Evolutionary conservation across 495 filamentous ascomycete genomes (phyloP).

Genomic region (Hypoxylon fragiforme): DNA sequence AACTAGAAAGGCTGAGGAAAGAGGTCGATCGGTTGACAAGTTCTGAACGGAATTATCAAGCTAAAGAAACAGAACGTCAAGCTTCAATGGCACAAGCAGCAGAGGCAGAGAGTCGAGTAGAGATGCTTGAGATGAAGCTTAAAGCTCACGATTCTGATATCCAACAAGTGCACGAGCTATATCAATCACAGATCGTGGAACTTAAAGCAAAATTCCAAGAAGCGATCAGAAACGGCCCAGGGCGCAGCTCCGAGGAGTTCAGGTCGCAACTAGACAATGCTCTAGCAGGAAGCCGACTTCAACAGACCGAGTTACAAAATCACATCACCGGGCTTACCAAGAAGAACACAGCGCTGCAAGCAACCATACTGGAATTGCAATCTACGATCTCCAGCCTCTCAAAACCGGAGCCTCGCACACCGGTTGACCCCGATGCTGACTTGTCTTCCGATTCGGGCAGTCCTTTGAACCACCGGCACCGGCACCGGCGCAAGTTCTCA

Average conservation of each 20-base stretch:
- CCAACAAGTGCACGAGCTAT: conserved; percentile 45
- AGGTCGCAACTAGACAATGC: conserved; percentile 41
- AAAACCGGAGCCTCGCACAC: conserved; percentile 5
- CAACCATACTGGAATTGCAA: conserved; percentile 42
- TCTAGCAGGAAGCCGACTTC: conserved; percentile 43
- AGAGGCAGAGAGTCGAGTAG: conserved; percentile 52
- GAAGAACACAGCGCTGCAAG: conserved; percentile 47
- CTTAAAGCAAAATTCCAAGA: conserved; percentile 47
- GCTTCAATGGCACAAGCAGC: conserved; percentile 55
- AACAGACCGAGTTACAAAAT: conserved; percentile 48
- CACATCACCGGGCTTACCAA: conserved; percentile 45
- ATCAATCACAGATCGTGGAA: conserved; percentile 50
- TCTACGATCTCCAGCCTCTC: conserved; percentile 26
- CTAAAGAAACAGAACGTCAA: conserved; percentile 57
- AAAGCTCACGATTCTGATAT: conserved; percentile 57
- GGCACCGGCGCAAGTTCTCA: conserved; percentile 40
- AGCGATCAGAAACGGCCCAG: conserved; percentile 34
- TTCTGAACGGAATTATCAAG: conserved; percentile 60
- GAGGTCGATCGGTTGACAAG: conserved; percentile 61
- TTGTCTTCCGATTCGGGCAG: conserved; percentile 30
- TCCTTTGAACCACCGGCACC: conserved; percentile 20
- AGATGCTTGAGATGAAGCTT: conserved; percentile 55
- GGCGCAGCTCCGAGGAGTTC: conserved; percentile 34
- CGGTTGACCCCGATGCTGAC: conserved; percentile 26
- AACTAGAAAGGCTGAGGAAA: conserved; percentile 59